These are phyloP conservation scores for Fusarium subtropicale DNA, from an alignment of 2,329 filamentous ascomycete genomes.

Conservation along the genomic window DNA sequence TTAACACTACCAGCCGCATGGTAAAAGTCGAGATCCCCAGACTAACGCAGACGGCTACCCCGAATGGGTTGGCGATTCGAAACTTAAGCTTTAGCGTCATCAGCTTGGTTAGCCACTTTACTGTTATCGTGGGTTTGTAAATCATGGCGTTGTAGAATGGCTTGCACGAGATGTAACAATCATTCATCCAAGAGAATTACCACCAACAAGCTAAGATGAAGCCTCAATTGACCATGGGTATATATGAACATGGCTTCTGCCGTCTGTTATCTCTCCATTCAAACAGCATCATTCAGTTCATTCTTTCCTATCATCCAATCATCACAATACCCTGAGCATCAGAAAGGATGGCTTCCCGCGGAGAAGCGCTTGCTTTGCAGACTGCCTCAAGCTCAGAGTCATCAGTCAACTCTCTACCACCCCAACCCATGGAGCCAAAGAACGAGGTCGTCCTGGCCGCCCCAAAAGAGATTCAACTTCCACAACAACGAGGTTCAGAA, in stretches of 20 bases:
- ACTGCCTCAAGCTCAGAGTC: background rate
- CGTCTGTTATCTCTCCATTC: background rate
- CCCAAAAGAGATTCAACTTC: background rate
- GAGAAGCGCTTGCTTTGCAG: background rate
- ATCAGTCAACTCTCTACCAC: background rate
- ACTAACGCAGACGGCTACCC: background rate
- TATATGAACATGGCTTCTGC: background rate
- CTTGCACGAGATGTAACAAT: conserved; percentile 5
- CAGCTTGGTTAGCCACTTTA: background rate
- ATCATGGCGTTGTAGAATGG: background rate
- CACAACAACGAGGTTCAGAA: conserved; percentile 2
- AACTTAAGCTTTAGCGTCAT: background rate
- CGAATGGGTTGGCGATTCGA: background rate
- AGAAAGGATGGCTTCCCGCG: background rate
- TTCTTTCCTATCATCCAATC: background rate
- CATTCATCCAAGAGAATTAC: background rate
- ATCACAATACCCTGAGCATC: background rate
- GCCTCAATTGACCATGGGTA: background rate
- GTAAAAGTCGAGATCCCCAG: background rate
- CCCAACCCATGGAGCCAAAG: background rate
- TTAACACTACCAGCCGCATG: background rate
- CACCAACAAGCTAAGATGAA: accelerated
- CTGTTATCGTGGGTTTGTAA: background rate
- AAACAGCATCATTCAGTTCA: background rate
- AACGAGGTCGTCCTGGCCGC: background rate